Evolutionary conservation across 2,329 filamentous ascomycete species (phyloP).

Genomic region (Juglanconis sp.): DNA sequence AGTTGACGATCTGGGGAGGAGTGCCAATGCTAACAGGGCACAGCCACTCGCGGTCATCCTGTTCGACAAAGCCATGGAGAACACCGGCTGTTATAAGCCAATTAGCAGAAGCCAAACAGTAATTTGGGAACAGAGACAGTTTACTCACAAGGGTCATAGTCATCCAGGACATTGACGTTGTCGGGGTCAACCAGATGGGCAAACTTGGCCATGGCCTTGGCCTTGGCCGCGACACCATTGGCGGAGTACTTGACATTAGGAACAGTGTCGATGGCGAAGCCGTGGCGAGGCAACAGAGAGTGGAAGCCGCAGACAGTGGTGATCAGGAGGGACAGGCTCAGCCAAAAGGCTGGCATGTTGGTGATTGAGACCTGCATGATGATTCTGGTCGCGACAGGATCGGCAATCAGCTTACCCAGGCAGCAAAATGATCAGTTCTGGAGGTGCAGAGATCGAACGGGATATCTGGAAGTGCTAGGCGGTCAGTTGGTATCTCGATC

Average conservation of each 20-base stretch:
- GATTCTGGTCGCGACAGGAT: not conserved
- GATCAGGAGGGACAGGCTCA: slow-evolving; percentile 12
- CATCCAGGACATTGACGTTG: slow-evolving; percentile 27
- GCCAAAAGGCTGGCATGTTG: slow-evolving; percentile 9
- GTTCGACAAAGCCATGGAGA: slow-evolving; percentile 23
- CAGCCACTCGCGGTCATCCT: slow-evolving; percentile 54
- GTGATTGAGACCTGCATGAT: slow-evolving; percentile 7
- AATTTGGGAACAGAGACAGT: not conserved
- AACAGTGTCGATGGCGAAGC: slow-evolving; percentile 31
- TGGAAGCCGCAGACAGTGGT: slow-evolving; percentile 3
- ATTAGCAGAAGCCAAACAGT: slow-evolving; percentile 19
- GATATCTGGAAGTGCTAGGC: not conserved
- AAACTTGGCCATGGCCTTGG: slow-evolving; percentile 24
- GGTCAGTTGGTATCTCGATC: not conserved
- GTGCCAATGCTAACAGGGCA: slow-evolving; percentile 61
- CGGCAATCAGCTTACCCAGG: not conserved
- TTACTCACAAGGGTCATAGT: slow-evolving; percentile 18
- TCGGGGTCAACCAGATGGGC: slow-evolving; percentile 36
- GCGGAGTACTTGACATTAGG: slow-evolving; percentile 31
- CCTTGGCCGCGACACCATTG: slow-evolving; percentile 29
- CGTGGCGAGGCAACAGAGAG: not conserved
- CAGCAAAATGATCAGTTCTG: not conserved
- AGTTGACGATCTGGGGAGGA: slow-evolving; percentile 52
- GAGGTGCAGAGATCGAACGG: not conserved
- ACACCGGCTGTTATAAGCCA: slow-evolving; percentile 22